Conservation (phyloP, 495 filamentous ascomycete genomes). For the Oidiodendron maius region DNA sequence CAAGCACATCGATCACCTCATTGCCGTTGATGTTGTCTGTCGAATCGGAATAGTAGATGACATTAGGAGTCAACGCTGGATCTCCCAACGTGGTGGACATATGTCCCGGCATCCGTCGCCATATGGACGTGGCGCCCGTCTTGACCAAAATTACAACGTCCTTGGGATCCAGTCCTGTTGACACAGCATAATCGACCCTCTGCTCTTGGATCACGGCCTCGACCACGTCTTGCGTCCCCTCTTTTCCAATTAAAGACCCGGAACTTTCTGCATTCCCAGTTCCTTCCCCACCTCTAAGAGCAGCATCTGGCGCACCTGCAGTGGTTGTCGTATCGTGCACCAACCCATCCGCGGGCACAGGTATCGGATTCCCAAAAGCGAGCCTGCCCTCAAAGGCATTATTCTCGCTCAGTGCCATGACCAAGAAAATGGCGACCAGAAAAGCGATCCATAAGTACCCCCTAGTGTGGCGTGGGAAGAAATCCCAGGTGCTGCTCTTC, state of each 20-base stretch:
- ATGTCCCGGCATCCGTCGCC: conserved; percentile 5
- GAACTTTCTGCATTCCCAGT: not conserved
- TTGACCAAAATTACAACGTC: conserved; percentile 51
- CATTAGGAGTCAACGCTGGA: not conserved
- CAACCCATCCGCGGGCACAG: not conserved
- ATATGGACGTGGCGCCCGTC: conserved; percentile 2
- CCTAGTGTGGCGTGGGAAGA: conserved; percentile 14
- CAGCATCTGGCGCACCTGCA: not conserved
- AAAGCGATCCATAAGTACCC: conserved; percentile 8
- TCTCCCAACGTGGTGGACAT: not conserved
- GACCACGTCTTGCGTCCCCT: not conserved
- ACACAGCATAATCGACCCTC: not conserved
- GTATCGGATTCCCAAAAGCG: not conserved
- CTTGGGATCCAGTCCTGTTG: conserved; percentile 11
- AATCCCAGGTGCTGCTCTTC: conserved; percentile 1
- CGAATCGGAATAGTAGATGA: not conserved
- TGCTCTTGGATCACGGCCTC: not conserved
- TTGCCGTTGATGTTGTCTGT: not conserved
- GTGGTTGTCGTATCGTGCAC: not conserved
- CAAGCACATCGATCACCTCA: conserved; percentile 32
- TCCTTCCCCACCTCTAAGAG: not conserved
- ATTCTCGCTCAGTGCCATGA: conserved; percentile 12
- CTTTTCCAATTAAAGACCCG: no score
- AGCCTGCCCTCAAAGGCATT: not conserved
- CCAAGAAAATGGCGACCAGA: conserved; percentile 7